Percentiles rank a stretch among this genome's conserved stretches.
phyloP scores from a whole-genome alignment of 2,329 filamentous ascomycete species.

The Zymoseptoria crescenta region DNA sequence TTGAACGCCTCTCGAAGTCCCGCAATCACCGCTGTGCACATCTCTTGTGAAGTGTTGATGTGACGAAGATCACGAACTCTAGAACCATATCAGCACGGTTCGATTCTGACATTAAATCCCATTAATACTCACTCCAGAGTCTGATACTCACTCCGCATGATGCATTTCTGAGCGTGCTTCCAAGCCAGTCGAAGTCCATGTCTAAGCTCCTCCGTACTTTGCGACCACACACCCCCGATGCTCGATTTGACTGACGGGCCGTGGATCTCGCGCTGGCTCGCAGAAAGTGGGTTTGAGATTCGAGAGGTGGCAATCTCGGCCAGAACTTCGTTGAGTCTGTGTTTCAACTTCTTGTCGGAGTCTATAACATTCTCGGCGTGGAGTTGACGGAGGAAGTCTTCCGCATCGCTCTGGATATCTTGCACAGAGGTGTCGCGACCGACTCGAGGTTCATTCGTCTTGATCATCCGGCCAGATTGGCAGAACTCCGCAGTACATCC shows the following conservation, averaged over 20 bases:
- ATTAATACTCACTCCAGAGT: background rate
- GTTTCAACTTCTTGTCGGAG: background rate
- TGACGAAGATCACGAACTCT: conserved; percentile 3
- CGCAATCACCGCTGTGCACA: conserved; percentile 1
- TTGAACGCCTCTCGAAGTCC: conserved; percentile 1
- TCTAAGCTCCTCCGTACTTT: background rate
- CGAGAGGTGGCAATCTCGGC: background rate
- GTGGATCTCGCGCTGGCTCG: background rate
- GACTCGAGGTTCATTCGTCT: conserved; percentile 4
- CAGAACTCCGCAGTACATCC: conserved; percentile 3
- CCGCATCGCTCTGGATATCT: conserved; percentile 1
- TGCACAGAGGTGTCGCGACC: background rate
- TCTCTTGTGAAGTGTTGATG: conserved; percentile 1
- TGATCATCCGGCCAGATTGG: conserved; percentile 6
- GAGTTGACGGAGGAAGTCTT: conserved; percentile 3
- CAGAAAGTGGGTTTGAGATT: no score
- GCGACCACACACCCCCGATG: background rate
- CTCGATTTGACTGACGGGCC: background rate
- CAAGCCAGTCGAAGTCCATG: conserved; percentile 5
- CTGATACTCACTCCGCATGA: conserved; percentile 6
- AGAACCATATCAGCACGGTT: background rate
- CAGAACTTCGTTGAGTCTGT: background rate
- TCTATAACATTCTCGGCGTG: conserved; percentile 1
- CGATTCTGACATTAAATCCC: background rate
- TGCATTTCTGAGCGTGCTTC: conserved; percentile 7